Conservation (phyloP, 306 rosid genomes). For the Hippophae tibetana region DNA sequence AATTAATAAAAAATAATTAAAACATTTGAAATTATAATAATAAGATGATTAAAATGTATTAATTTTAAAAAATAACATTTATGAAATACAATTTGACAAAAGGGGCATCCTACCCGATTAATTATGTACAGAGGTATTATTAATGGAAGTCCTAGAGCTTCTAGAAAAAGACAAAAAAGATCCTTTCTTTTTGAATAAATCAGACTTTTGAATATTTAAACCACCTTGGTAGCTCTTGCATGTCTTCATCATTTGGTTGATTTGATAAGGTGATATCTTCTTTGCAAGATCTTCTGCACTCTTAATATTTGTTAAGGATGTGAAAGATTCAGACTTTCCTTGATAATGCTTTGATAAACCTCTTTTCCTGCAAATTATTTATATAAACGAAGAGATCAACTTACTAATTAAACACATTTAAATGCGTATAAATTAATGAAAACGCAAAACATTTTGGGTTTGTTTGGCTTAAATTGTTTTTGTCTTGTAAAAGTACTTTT, state of each 20-base stretch:
- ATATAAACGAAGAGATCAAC: not conserved
- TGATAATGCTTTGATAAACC: constrained; percentile 45
- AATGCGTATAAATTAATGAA: not conserved
- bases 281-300: constrained; percentile 43
- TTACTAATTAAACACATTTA: not conserved
- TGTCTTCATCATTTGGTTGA: constrained; percentile 24
- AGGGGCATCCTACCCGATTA: too few species aligned
- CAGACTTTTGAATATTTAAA: constrained; percentile 23
- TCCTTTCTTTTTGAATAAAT: too few species aligned
- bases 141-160: too few species aligned
- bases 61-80: too few species aligned
- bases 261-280: constrained; percentile 24
- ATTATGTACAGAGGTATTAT: too few species aligned
- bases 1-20: too few species aligned
- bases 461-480: too few species aligned
- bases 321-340: constrained; percentile 46
- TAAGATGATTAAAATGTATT: too few species aligned
- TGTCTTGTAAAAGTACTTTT: too few species aligned
- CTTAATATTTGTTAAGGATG: constrained; percentile 35
- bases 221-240: constrained; percentile 45
- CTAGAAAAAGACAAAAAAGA: too few species aligned
- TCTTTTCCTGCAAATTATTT: constrained; percentile 35
- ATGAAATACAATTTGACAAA: too few species aligned
- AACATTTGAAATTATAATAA: too few species aligned
- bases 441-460: not conserved